Percentiles rank a stretch among this genome's conserved stretches.
phyloP scores from a whole-genome alignment of 179 eudicot genomes.

The Pouteria campechiana region DNA sequence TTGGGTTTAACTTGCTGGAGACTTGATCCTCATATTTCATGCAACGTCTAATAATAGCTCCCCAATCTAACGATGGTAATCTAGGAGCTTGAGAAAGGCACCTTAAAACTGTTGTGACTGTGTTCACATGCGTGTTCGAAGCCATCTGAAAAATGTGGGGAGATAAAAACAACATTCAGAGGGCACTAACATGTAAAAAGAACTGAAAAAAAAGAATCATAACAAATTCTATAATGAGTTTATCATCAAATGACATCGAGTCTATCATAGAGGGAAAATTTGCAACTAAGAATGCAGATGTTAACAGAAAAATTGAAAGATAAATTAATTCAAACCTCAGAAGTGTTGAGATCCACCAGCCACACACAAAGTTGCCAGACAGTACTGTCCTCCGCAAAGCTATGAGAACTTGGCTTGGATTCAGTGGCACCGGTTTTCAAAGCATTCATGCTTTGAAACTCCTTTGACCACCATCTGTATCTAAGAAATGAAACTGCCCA shows the following conservation, averaged over 20 bases:
- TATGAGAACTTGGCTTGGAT: constrained; percentile 25
- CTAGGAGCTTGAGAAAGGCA: constrained; percentile 82
- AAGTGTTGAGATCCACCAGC: constrained; percentile 52
- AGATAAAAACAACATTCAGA: no score
- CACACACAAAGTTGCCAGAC: constrained; percentile 69
- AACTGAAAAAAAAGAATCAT: no score
- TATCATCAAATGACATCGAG: no score
- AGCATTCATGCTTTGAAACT: constrained; percentile 14
- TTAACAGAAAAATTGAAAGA: no score
- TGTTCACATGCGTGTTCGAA: constrained; percentile 20
- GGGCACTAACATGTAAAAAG: no score
- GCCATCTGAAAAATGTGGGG: constrained; percentile 38
- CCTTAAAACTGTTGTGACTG: constrained; percentile 50
- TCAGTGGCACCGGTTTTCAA: constrained; percentile 14
- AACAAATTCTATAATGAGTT: no score
- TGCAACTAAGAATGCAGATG: constrained; percentile 4
- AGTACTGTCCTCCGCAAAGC: constrained; percentile 47
- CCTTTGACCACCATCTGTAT: constrained; percentile 33
- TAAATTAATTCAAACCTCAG: constrained; percentile 48
- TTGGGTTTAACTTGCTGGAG: constrained; percentile 15
- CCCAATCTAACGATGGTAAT: constrained; percentile 76
- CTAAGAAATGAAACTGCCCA: constrained; percentile 84
- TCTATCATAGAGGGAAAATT: no score
- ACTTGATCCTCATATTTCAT: constrained; percentile 60
- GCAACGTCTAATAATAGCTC: constrained; percentile 61